Percentiles rank a stretch among this genome's conserved stretches.
Evolutionary conservation across 352 stramenopile species (phyloP).

Genomic region (Pythium aquatile): DNA sequence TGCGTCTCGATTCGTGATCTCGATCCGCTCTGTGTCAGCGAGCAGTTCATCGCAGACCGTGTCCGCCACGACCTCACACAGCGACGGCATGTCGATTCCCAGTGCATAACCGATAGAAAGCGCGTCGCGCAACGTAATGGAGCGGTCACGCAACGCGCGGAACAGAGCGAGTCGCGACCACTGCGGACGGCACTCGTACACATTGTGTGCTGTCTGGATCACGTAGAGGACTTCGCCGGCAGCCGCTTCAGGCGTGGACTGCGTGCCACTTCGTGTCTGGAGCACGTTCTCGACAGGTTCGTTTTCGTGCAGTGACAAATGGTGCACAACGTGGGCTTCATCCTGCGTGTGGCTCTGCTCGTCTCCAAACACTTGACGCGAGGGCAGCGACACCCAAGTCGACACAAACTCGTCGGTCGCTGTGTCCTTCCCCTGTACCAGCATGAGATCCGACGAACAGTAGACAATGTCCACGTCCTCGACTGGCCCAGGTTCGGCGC

Average conservation of each 20-base stretch:
- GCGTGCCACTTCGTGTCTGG: conserved; percentile 25
- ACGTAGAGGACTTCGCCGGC: conserved; percentile 54
- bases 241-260: conserved; percentile 31
- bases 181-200: conserved; percentile 85
- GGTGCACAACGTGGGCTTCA: conserved; percentile 74
- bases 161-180: conserved; percentile 84
- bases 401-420: conserved; percentile 45
- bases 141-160: conserved; percentile 53
- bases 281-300: conserved; percentile 72
- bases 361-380: conserved; percentile 46
- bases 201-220: conserved; percentile 73
- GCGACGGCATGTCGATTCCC: conserved; percentile 84
- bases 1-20: neutral
- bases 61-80: conserved; percentile 82
- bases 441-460: conserved; percentile 79
- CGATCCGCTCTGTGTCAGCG: conserved; percentile 17
- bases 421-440: conserved; percentile 59
- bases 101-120: conserved; percentile 85
- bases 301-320: conserved; percentile 68
- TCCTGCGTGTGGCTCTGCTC: conserved; percentile 29
- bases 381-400: conserved; percentile 80
- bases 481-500: conserved; percentile 5
- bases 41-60: conserved; percentile 57
- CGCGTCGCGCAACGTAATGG: conserved; percentile 61
- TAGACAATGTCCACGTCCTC: conserved; percentile 67